phyloP scores from a whole-genome alignment of 768 basidiomycete genomes.

The Coprinopsis marcescibilis region DNA sequence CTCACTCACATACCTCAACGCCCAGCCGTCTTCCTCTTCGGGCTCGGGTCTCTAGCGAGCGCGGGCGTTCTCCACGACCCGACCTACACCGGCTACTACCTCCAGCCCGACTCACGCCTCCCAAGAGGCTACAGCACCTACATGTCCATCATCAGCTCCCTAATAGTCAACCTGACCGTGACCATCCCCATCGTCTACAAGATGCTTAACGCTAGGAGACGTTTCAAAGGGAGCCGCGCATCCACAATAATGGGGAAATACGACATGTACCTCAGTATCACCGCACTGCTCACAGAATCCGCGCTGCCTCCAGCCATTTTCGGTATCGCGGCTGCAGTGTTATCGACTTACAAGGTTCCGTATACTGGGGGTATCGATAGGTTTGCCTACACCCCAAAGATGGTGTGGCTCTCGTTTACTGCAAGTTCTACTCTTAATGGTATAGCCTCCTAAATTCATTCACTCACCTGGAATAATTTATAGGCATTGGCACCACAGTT shows the following conservation, averaged over 20 bases:
- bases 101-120: too few relatives aligned
- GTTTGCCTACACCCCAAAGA: neutral
- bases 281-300: slow-evolving; percentile 7
- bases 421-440: neutral
- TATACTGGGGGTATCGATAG: neutral
- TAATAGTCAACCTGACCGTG: too few relatives aligned
- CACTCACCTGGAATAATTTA: neutral
- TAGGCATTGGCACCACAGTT: slow-evolving; percentile 8
- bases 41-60: too few relatives aligned
- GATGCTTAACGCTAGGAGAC: slow-evolving; percentile 17
- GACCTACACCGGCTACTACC: too few relatives aligned
- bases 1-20: too few relatives aligned
- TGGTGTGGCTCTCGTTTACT: slow-evolving; percentile 6
- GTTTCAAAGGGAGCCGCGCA: slow-evolving; percentile 5
- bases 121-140: too few relatives aligned
- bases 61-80: too few relatives aligned
- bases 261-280: neutral
- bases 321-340: slow-evolving; percentile 1
- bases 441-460: neutral
- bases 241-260: too few relatives aligned
- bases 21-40: too few relatives aligned
- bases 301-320: slow-evolving; percentile 4
- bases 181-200: slow-evolving; percentile 25
- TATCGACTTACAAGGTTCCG: neutral
- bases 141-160: too few relatives aligned